Conservation (phyloP, 2,329 filamentous ascomycete genomes). For the Dryadomyces quercus-mongolicae region DNA sequence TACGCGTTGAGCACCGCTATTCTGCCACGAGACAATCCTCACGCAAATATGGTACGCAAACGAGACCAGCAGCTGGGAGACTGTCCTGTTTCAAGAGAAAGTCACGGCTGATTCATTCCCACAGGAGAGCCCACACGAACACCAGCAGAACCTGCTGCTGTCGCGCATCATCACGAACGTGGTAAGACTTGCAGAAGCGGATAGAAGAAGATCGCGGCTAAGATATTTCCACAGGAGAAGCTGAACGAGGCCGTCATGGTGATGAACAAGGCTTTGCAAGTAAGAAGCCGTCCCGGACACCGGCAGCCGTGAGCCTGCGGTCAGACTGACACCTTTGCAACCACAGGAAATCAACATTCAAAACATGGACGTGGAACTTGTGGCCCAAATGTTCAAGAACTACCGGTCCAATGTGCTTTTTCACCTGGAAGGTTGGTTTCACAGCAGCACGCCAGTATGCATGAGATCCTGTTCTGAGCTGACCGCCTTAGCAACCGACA, state of each 20-base stretch:
- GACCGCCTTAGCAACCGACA: slow-evolving; percentile 11
- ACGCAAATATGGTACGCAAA: neutral
- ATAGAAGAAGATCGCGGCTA: neutral
- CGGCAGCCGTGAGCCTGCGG: neutral
- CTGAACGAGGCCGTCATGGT: slow-evolving; percentile 88
- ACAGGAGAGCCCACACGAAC: slow-evolving; percentile 90
- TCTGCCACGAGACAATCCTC: neutral
- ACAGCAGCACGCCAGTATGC: no score
- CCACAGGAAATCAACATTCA: slow-evolving; percentile 98
- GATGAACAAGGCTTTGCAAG: slow-evolving; percentile 85
- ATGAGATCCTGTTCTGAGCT: neutral
- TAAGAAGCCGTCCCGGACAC: slow-evolving; percentile 22
- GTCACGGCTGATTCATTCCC: neutral
- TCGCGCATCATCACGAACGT: slow-evolving; percentile 96
- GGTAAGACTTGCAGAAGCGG: slow-evolving; percentile 38
- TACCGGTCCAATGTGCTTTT: slow-evolving; percentile 97
- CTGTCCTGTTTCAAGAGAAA: neutral
- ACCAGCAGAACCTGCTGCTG: slow-evolving; percentile 87
- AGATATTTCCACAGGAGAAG: slow-evolving; percentile 64
- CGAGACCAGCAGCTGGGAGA: neutral
- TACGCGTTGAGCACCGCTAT: neutral
- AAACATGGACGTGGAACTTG: slow-evolving; percentile 97
- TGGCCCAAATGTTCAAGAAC: slow-evolving; percentile 99
- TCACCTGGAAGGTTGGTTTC: slow-evolving; percentile 74
- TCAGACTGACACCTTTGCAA: neutral